Base-by-base conservation (phyloP, 2,329 filamentous ascomycete species). In the Fusarium citri region DNA sequence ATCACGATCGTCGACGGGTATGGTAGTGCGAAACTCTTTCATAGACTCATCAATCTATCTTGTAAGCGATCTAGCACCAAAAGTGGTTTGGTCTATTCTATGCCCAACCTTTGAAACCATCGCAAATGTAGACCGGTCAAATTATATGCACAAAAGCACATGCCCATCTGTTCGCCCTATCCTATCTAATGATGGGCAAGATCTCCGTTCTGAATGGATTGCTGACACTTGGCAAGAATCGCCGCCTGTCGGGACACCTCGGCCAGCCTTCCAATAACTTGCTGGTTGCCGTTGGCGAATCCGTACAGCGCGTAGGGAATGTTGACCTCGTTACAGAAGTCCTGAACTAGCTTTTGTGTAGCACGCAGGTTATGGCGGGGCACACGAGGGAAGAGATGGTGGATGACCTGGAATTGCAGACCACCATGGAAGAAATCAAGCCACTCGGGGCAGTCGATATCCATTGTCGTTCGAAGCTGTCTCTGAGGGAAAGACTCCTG, bases 401-500 rank as follows among this genome's bases (percentile, higher is more conserved):
- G 94, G 54, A 97, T 91, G 10, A 91, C 93, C 79, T 97, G 94
- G 80, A 97, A 97, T 78, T 97, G 94, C 66, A 97, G 83, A 6
- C 94, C 94, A 23, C 94, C 94, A 73, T 97, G 94, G 79, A 97
- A 88, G 77, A 94, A 97, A 77, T 97, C 94, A 15, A 97, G 84
- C 94, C 94, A 97, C 15, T 87, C 84, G 1, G 94, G 93, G 76
- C 94, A 97, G 77, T 96, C 93, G 23, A 97, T 90, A 69, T 97
- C 94, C 94, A 97, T 97, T 15, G 94, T 97, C 2, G 94, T 97
- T 72, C 94, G 90, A 47, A 97, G 85, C 91, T 97, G 96, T 79
- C 91, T 92, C 80, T 97, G 94, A 1, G 94, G 89, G 78, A 97
- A 97, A 1, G 92, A 96, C 78, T 97, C 94, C 54, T 90, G 85